Evolutionary conservation across 1,284 basidiomycete genomes (phyloP).

Genomic region (Neonothopanus nambi): DNA sequence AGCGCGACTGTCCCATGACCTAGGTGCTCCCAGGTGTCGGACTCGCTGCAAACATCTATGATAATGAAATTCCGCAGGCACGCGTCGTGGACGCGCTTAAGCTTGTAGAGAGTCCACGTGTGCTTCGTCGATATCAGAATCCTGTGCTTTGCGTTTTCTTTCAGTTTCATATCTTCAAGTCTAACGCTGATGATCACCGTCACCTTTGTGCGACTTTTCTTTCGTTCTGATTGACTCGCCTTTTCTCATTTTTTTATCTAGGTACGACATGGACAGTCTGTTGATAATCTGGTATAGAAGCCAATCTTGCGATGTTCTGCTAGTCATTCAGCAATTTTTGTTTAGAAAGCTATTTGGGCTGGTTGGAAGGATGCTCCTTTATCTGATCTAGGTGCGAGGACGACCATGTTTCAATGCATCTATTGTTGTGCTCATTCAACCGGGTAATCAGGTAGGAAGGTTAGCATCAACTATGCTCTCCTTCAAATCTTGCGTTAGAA

Average conservation of each 20-base stretch:
- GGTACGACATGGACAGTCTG: slow-evolving; percentile 77
- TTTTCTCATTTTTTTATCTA: slow-evolving; percentile 23
- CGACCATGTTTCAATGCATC: not conserved
- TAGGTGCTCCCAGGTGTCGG: too few relatives aligned
- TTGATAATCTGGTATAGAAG: slow-evolving; percentile 53
- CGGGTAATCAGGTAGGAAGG: slow-evolving; percentile 29
- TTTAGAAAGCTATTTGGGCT: slow-evolving; percentile 62
- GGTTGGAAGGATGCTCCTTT: slow-evolving; percentile 82
- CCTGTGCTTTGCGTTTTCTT: too few relatives aligned
- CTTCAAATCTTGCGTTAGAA: not conserved
- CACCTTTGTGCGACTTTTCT: slow-evolving; percentile 12
- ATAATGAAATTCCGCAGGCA: too few relatives aligned
- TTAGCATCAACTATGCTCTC: slow-evolving; percentile 15
- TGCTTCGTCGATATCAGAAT: too few relatives aligned
- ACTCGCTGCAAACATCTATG: too few relatives aligned
- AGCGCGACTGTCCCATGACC: too few relatives aligned
- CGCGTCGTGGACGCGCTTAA: too few relatives aligned
- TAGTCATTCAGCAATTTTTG: not conserved
- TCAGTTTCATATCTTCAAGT: too few relatives aligned
- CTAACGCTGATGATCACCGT: slow-evolving; percentile 12
- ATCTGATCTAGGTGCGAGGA: slow-evolving; percentile 64
- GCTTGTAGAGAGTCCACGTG: too few relatives aligned
- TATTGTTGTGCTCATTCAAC: not conserved
- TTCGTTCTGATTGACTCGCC: not conserved
- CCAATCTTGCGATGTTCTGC: not conserved